Base-by-base conservation (phyloP, 139 green algal species). In the Chloropicon primus region DNA sequence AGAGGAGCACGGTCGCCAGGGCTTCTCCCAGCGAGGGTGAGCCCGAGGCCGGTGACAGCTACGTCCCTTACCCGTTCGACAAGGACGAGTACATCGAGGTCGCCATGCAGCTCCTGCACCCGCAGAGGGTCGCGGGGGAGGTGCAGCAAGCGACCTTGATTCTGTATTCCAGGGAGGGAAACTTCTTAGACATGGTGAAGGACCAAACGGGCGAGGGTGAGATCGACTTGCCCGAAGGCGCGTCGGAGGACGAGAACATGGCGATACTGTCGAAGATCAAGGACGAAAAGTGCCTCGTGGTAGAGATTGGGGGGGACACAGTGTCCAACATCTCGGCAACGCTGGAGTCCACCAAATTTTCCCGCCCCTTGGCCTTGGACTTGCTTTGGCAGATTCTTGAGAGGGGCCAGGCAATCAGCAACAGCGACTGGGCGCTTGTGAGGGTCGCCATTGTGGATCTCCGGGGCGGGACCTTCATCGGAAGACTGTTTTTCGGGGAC, bases 401-500 rank as follows among this genome's bases (percentile, higher is more conserved):
- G 82, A 81, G 85, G 0, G 87, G 86, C 0, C 83, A 84, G 72
- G 77, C 77, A 1, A 80, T 87, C 26, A 85, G 83, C 81, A 85
- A 86, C 71, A 72, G 79, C 1, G 80, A 87, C 22, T 93, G 89
- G 90, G 73, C 73, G 72, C 81, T 94, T 54, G 76, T 90, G 54
- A 80, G 85, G 0, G 87, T 90, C 5, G 88, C 88, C 22, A 84
- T 94, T 2, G 85, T 90, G 41, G 85, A 82, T 24, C 80, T 92
- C n/a, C 72, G 80, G 1, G 81, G 86, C 53, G 82, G 85, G 22
- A 82, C 86, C 24, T 91, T 85, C 74, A 78, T 88, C 1, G 88
- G 82, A 22, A 83, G 90, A 1, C 79, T 92, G 2, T 94, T 90
- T 79, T 94, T 94, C 76, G 90, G 89, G 2, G 87, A 93, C 76